Evolutionary conservation across 257 asterid genomes (phyloP), one percentile per base, ranked within the genome.

Genomic region (Rauvolfia tetraphylla): DNA sequence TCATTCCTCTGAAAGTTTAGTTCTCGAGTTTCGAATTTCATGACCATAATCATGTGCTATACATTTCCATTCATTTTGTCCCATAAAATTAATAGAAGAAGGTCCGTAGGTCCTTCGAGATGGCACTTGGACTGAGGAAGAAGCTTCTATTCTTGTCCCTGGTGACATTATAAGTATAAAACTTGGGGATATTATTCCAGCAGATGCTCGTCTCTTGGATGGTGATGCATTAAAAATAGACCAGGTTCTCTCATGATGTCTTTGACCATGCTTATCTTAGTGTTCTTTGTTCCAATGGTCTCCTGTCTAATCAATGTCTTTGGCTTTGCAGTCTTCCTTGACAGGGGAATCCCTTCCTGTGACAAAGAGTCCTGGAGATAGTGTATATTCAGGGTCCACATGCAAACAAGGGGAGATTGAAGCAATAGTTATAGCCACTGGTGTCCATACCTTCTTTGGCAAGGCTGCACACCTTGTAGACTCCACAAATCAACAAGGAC

Each of bases 381-480:
- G 75, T 61, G 97, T 91, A 23, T 93, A 79, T 76, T 91, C 98
- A 0, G 98, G 98, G 0, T 93, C 98, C n/a, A 93, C 97, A 3
- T 92, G 96, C 82, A 93, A 89, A 71, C 98, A 93, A 61, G 98
- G 98, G 2, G 98, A 93, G 68, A 85, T 93, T 25, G 98, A 91
- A 51, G 98, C 98, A 3, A 79, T 93, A 31, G 92, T 93, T 23
- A 91, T 89, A 13, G 97, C 97, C 54, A 93, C 98, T 3, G 98
- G 98, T 7, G 85, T 93, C 76, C 87, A 87, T 81, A 89, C 97
- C 67, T 93, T 89, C 87, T 93, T 93, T 20, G 98, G 98, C 1
- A 91, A 90, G 82, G 96, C 97, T 41, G 97, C 98, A 39, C 98
- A 93, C 75, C 92, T 93, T 23, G 98, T 93, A 6, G 97, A 93